These are phyloP conservation scores for Fusarium piperis DNA, from an alignment of 2,329 filamentous ascomycete genomes.

Conservation along the genomic window DNA sequence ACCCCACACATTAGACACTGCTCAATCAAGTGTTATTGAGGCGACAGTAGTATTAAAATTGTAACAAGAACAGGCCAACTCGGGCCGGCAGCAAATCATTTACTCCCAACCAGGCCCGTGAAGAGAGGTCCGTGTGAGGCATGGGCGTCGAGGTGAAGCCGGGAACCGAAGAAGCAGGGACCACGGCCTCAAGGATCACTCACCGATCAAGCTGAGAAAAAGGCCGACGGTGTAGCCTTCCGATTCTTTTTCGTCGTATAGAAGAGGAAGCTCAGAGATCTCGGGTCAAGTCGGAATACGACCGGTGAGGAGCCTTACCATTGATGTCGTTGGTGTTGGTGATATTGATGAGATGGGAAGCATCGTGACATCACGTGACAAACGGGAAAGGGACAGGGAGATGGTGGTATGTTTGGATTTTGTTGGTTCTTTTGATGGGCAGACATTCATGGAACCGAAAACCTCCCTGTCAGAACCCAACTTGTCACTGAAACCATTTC, in stretches of 20 bases:
- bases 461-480: not conserved
- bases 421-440: not conserved
- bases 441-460: not conserved
- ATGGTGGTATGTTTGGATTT: not conserved
- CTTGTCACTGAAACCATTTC: no score
- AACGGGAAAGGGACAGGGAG: not conserved
- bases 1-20: not conserved
- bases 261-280: not conserved
- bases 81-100: not conserved
- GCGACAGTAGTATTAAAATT: not conserved
- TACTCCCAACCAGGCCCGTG: not conserved
- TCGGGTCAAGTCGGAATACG: not conserved
- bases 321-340: not conserved
- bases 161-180: not conserved
- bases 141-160: constrained; percentile 1
- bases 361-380: constrained; percentile 3
- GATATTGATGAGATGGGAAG: not conserved
- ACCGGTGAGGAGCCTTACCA: not conserved
- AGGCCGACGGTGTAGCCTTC: not conserved
- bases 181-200: not conserved
- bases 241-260: not conserved
- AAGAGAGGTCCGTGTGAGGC: not conserved
- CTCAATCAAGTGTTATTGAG: not conserved
- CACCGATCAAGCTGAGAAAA: not conserved
- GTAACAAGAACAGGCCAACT: not conserved